Evolutionary conservation across 2,329 filamentous ascomycete species (phyloP), one percentile per base, ranked within the genome.

Genomic region (Calonectria henricotiae): DNA sequence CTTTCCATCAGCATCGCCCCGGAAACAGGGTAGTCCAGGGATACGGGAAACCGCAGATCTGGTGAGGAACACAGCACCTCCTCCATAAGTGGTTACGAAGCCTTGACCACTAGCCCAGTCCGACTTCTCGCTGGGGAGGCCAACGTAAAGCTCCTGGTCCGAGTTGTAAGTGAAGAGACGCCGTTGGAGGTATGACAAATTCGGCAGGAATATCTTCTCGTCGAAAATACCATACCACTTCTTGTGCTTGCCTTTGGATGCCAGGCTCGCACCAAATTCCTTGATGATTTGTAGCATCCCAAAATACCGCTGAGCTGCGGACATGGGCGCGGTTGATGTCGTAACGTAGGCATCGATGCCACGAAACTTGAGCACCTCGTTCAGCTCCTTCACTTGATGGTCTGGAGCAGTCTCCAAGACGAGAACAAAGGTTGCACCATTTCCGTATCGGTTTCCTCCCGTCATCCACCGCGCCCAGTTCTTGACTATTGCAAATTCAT

Each of bases 381-480:
- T 75, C 1, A 84, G 71, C 15, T 79, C 74, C 32, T 76, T 69
- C 0, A 81, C 75, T 65, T 87, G 80, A 2, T 75, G 69, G 13
- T 75, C 71, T 5, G 76, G 77, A 1, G 83, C 83, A 39, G 80
- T 80, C 55, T 86, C 82, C 43, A 87, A 79, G 17, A 82, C 77
- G 39, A 87, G 76, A 17, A 86, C 73, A 13, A 86, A 73, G 5
- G 78, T 81, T 3, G 85, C 85, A 12, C 86, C 85, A 69, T 86
- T 86, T 2, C 82, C 82, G 13, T 75, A 73, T 3, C 81, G 79
- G 9, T 79, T 78, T 4, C 83, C 83, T 51, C 84, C 79, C 0
- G 86, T 86, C 66, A 87, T 80, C 85, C 84, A 87, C 3, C 85
- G 80, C 43, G 82, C 78, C 85, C 85, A 87, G 68, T 83, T 82